phyloP scores from a whole-genome alignment of 345 rosid species.

The Turritis glabra region DNA sequence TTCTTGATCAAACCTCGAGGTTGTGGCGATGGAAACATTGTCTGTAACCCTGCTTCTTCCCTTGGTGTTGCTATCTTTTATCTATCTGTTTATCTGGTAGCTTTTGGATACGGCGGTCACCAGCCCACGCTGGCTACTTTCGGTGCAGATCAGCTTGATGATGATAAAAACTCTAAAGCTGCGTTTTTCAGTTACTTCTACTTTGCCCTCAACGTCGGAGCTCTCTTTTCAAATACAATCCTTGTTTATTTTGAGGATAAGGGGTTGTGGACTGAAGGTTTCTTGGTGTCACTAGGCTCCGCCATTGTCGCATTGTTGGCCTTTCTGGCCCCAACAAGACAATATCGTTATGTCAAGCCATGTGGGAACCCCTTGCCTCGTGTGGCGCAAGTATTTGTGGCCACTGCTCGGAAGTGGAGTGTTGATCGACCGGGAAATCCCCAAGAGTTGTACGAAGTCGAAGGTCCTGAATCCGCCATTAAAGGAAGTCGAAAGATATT shows the following conservation, averaged over 20 bases:
- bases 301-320: constrained; percentile 53
- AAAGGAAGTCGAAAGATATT: constrained; percentile 83
- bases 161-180: constrained; percentile 47
- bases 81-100: constrained; percentile 64
- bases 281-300: constrained; percentile 58
- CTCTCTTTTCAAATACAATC: constrained; percentile 72
- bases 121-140: constrained; percentile 90
- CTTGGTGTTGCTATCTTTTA: constrained; percentile 55
- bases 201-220: constrained; percentile 72
- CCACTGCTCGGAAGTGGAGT: constrained; percentile 52
- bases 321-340: constrained; percentile 42
- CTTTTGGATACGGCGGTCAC: constrained; percentile 91
- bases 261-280: constrained; percentile 72
- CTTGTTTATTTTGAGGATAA: constrained; percentile 70
- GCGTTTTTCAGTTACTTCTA: constrained; percentile 75
- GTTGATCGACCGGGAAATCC: constrained; percentile 39
- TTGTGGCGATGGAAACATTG: constrained; percentile 59
- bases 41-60: constrained; percentile 48
- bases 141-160: constrained; percentile 84
- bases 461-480: constrained; percentile 68
- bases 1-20: constrained; percentile 66
- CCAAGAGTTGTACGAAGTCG: constrained; percentile 55
- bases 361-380: constrained; percentile 78
- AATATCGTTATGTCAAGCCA: constrained; percentile 54
- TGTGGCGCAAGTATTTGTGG: constrained; percentile 70